These are phyloP conservation scores for Wickerhamiella qilinensis DNA, from an alignment of 805 yeast species.

Conservation along the genomic window DNA sequence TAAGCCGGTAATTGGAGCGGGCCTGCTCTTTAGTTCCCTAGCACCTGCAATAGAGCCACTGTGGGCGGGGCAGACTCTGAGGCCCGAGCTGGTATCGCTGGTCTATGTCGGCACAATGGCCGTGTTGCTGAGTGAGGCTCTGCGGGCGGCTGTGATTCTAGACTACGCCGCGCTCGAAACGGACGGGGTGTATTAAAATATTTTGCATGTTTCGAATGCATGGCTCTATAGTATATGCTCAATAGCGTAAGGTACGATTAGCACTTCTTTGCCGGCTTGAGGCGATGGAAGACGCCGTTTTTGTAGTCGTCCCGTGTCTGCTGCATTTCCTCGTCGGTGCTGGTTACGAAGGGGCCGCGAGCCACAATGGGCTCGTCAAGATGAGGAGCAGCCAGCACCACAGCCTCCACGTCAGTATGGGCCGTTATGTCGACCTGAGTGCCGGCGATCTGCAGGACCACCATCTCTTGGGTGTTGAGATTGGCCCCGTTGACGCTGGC, in stretches of 20 bases:
- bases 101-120: conserved; percentile 60
- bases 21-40: conserved; percentile 38
- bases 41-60: conserved; percentile 83
- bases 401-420: conserved; percentile 38
- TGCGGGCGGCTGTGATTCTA: conserved; percentile 60
- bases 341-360: conserved; percentile 84
- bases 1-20: conserved; percentile 33
- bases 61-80: conserved; percentile 96
- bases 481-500: conserved; percentile 30
- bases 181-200: too few species aligned
- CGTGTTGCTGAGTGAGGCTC: conserved; percentile 51
- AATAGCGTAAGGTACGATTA: too few species aligned
- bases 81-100: conserved; percentile 84
- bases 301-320: conserved; percentile 63
- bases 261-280: conserved; percentile 1
- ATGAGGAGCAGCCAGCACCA: conserved; percentile 56
- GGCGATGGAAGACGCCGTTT: conserved; percentile 13
- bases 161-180: conserved; percentile 63
- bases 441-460: conserved; percentile 31
- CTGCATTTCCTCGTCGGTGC: conserved; percentile 45
- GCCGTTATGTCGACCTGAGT: conserved; percentile 13
- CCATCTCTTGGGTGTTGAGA: conserved; percentile 11
- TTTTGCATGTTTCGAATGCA: too few species aligned
- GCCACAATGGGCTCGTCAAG: conserved; percentile 65
- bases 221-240: too few species aligned